Percentiles rank a stretch among this genome's conserved stretches.
phyloP scores from a whole-genome alignment of 148 eudicot species.

The Bassia scoparia region DNA sequence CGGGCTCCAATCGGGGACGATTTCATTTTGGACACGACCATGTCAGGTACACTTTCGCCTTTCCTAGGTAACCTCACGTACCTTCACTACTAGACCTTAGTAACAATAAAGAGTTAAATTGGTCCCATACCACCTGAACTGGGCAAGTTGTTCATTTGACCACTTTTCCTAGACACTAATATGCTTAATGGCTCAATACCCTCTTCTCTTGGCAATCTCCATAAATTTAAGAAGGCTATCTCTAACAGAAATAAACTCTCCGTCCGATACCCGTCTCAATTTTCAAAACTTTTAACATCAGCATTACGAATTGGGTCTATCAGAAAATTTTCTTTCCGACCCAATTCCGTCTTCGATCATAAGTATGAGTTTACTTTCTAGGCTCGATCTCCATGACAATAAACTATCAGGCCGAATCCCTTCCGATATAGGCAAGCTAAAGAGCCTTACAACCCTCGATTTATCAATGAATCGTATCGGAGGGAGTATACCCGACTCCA shows the following conservation, averaged over 20 bases:
- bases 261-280: conserved; percentile 35
- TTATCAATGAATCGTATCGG: conserved; percentile 50
- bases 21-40: conserved; percentile 52
- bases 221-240: conserved; percentile 31
- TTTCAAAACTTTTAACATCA: conserved; percentile 28
- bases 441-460: conserved; percentile 37
- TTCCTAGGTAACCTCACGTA: conserved; percentile 52
- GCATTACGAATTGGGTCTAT: conserved; percentile 47
- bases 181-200: conserved; percentile 55
- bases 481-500: conserved; percentile 47
- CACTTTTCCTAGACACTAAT: conserved; percentile 47
- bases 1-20: conserved; percentile 49
- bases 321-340: conserved; percentile 49
- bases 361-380: conserved; percentile 24
- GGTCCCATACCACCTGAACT: conserved; percentile 58
- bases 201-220: conserved; percentile 32
- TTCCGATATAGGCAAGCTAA: conserved; percentile 43
- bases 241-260: conserved; percentile 42
- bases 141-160: conserved; percentile 38
- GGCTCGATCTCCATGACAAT: conserved; percentile 53
- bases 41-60: conserved; percentile 61
- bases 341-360: conserved; percentile 48
- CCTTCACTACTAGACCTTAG: conserved; percentile 60
- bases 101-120: conserved; percentile 38
- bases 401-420: conserved; percentile 52